Percentiles rank a stretch among this genome's conserved stretches.
These are phyloP conservation scores for Saturnispora silvae DNA, from an alignment of 805 yeast genomes.

Conservation along the genomic window DNA sequence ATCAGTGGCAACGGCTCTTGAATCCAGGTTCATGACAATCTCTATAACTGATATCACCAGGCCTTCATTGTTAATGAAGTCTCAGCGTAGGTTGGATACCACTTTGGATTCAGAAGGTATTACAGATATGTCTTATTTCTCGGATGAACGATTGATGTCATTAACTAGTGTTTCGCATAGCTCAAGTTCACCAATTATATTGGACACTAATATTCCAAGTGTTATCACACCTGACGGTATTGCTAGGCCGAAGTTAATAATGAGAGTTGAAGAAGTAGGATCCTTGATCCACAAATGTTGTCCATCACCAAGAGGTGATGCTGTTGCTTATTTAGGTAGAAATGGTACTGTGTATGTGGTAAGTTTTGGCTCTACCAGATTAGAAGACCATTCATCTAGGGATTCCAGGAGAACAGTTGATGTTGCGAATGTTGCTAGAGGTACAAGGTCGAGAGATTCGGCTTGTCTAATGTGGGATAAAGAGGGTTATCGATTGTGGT, in stretches of 20 bases:
- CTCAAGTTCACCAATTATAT: conserved; percentile 49
- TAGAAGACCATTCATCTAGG: conserved; percentile 44
- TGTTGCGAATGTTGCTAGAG: conserved; percentile 70
- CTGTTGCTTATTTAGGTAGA: conserved; percentile 70
- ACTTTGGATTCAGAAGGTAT: conserved; percentile 81
- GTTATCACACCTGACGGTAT: conserved; percentile 30
- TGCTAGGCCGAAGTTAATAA: conserved; percentile 49
- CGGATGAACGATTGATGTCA: conserved; percentile 46
- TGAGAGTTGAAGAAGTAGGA: conserved; percentile 73
- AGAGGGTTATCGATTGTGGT: conserved; percentile 70
- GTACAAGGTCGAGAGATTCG: conserved; percentile 61
- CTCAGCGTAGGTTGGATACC: conserved; percentile 50
- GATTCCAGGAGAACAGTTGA: conserved; percentile 51
- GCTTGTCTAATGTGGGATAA: conserved; percentile 68
- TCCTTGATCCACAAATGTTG: conserved; percentile 62
- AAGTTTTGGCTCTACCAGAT: conserved; percentile 38
- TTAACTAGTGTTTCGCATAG: conserved; percentile 50
- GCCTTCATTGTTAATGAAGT: conserved; percentile 60
- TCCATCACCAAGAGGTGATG: conserved; percentile 78
- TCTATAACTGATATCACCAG: conserved; percentile 51
- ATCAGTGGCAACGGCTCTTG: conserved; percentile 68
- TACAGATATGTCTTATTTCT: conserved; percentile 67
- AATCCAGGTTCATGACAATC: conserved; percentile 69
- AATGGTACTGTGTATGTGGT: conserved; percentile 67
- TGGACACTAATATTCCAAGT: conserved; percentile 50